phyloP scores from a whole-genome alignment of 345 rosid species.

The Brassica incana region DNA sequence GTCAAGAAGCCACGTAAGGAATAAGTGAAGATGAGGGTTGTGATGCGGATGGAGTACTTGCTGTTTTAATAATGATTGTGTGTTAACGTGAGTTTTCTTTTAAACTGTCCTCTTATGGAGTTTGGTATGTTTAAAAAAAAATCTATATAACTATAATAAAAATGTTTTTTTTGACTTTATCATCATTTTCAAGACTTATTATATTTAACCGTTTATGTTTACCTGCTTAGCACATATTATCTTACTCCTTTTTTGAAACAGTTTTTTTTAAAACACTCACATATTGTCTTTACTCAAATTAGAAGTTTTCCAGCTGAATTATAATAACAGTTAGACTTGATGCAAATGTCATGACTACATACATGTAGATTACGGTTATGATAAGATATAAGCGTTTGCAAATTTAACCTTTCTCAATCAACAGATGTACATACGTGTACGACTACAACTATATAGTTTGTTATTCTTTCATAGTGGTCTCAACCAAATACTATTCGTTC shows the following conservation, averaged over 20 bases:
- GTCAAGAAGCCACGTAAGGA: background rate
- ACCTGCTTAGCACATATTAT: background rate
- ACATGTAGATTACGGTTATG: too few relatives aligned
- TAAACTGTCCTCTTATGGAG: background rate
- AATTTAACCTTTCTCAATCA: background rate
- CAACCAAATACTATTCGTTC: background rate
- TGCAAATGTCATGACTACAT: background rate
- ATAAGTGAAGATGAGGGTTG: background rate
- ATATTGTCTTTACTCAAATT: background rate
- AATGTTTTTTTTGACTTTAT: background rate
- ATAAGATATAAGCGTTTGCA: background rate
- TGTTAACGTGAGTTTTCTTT: background rate
- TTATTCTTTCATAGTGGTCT: background rate
- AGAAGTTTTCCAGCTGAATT: background rate
- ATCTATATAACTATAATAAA: background rate
- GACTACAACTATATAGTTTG: background rate
- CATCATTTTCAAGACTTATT: background rate
- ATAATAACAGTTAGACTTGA: background rate
- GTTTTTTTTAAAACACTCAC: background rate
- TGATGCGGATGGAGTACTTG: background rate
- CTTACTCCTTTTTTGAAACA: too few relatives aligned
- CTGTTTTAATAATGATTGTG: background rate
- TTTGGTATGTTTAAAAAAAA: background rate
- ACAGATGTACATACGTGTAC: background rate
- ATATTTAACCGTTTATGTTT: background rate